Evolutionary conservation across 2,329 filamentous ascomycete species (phyloP).

Genomic region (Lojkania enalia): DNA sequence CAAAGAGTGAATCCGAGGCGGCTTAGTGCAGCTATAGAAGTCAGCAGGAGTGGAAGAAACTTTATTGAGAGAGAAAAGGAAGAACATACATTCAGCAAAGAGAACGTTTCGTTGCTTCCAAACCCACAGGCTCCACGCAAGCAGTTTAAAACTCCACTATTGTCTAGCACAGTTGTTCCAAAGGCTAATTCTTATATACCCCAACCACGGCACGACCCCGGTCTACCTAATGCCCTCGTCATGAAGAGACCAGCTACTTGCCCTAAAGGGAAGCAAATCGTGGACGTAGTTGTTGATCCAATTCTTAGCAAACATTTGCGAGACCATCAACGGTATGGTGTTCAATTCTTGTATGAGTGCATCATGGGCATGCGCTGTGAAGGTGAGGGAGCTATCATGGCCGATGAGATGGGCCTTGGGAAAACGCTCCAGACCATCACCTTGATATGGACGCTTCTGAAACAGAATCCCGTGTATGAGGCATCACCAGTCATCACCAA

Average conservation of each 20-base stretch:
- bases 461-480: constrained; percentile 69
- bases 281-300: constrained; percentile 74
- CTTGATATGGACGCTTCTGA: constrained; percentile 71
- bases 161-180: constrained; percentile 56
- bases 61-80: neutral
- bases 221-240: constrained; percentile 62
- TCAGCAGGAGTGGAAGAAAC: neutral
- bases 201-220: constrained; percentile 67
- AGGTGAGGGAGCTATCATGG: constrained; percentile 70
- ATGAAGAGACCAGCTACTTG: constrained; percentile 64
- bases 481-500: constrained; percentile 66
- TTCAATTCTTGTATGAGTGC: constrained; percentile 73
- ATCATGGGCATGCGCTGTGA: constrained; percentile 72
- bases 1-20: no score
- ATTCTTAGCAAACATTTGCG: constrained; percentile 64
- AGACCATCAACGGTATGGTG: constrained; percentile 70
- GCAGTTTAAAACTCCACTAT: constrained; percentile 65
- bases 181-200: constrained; percentile 54
- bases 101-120: constrained; percentile 12
- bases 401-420: constrained; percentile 76
- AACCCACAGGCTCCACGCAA: constrained; percentile 45
- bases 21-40: neutral
- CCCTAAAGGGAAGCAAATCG: constrained; percentile 65
- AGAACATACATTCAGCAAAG: neutral
- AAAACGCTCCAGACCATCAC: constrained; percentile 76